Percentiles rank a stretch among this genome's conserved stretches.
Conservation (phyloP, 306 rosid species). For the peach (Prunus persica) region DNA sequence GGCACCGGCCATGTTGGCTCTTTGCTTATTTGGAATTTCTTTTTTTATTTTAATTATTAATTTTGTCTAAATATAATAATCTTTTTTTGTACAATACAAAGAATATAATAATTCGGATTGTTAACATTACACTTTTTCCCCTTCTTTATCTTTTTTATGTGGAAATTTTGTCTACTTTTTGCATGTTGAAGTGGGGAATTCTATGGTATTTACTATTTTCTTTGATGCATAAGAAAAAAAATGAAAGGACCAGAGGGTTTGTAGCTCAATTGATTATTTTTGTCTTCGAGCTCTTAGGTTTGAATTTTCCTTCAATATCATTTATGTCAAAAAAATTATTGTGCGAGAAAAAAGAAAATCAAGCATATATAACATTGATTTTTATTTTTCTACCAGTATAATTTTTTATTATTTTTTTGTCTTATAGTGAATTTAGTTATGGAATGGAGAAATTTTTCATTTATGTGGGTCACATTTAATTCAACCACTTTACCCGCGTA, state of each 20-base stretch:
- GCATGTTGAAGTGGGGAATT: neutral
- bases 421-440: neutral
- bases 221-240: neutral
- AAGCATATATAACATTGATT: too few species aligned
- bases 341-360: too few species aligned
- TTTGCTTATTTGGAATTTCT: slow-evolving; percentile 16
- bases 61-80: neutral
- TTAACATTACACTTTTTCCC: neutral
- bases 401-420: too few species aligned
- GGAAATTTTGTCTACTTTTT: neutral
- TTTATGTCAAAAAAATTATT: too few species aligned
- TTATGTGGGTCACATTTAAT: neutral
- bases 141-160: neutral
- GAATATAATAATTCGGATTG: neutral
- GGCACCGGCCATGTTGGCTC: slow-evolving; percentile 55
- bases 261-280: too few species aligned
- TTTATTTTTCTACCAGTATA: too few species aligned
- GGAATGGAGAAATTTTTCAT: neutral
- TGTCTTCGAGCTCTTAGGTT: fast-evolving
- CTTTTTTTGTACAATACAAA: neutral
- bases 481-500: neutral
- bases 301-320: too few species aligned
- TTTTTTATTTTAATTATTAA: too few species aligned
- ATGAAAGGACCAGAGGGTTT: too few species aligned
- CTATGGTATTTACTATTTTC: neutral